These are phyloP conservation scores for Auxenochlorella pyrenoidosa DNA, from an alignment of 139 green algal species.

Conservation along the genomic window DNA sequence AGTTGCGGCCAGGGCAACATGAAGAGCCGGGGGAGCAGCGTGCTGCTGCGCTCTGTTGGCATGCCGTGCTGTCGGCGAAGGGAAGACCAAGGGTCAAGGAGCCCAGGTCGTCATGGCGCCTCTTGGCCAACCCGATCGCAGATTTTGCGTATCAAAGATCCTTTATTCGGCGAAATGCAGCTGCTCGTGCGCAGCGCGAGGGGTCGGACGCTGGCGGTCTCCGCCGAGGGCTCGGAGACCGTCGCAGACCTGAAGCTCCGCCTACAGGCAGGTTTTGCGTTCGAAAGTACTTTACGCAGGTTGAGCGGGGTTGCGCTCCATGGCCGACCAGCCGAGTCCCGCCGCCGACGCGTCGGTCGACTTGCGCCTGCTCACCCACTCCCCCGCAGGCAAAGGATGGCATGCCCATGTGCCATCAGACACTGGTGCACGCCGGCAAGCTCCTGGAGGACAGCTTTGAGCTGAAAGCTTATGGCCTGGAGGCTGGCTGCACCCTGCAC, in stretches of 20 bases:
- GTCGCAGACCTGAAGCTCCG: constrained; percentile 56
- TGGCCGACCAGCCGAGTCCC: not conserved
- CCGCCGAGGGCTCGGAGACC: constrained; percentile 24
- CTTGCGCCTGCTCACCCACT: not conserved
- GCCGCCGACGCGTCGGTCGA: not conserved
- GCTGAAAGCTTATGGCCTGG: constrained; percentile 21
- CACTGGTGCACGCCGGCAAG: constrained; percentile 41
- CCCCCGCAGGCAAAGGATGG: constrained; percentile 43
- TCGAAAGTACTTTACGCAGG: too few relatives aligned
- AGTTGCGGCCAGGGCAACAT: not conserved
- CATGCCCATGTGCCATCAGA: constrained; percentile 51
- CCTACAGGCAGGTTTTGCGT: constrained; percentile 65
- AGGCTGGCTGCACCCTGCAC: constrained; percentile 26
- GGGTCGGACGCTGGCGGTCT: constrained; percentile 34
- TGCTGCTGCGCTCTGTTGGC: not conserved
- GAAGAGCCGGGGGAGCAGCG: not conserved
- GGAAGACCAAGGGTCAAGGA: constrained; percentile 6
- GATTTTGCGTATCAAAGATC: too few relatives aligned
- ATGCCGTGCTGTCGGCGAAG: not conserved
- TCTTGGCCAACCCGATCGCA: not conserved
- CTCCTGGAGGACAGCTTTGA: constrained; percentile 34
- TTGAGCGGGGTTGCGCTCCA: not conserved
- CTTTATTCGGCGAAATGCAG: constrained; percentile 53
- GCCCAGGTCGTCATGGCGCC: not conserved
- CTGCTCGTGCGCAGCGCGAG: constrained; percentile 62